phyloP scores from a whole-genome alignment of 495 filamentous ascomycete genomes.

The Lasiosphaeria hispida region DNA sequence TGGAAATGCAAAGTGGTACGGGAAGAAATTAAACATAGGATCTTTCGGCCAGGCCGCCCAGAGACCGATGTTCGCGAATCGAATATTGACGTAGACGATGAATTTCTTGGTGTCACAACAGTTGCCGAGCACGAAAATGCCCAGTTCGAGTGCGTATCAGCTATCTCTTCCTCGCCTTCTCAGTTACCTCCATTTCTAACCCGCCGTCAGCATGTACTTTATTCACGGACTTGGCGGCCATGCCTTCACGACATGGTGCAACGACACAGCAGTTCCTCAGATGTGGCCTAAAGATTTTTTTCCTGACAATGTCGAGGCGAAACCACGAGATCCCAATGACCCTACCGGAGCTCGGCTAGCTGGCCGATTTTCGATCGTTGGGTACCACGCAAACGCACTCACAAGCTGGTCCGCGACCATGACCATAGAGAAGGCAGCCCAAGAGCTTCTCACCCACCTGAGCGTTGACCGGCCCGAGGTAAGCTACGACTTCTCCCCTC shows the following conservation, averaged over 20 bases:
- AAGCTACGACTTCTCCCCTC: neutral
- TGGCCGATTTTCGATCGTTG: constrained; percentile 15
- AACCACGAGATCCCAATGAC: constrained; percentile 7
- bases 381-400: constrained; percentile 8
- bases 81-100: constrained; percentile 11
- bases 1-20: constrained; percentile 7
- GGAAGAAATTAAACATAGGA: constrained; percentile 5
- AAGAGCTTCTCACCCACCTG: constrained; percentile 12
- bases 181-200: too few relatives aligned
- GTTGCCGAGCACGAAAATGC: constrained; percentile 20
- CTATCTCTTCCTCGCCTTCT: neutral
- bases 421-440: constrained; percentile 15
- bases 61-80: neutral
- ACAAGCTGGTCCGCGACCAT: constrained; percentile 11
- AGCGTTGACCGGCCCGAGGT: constrained; percentile 16
- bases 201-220: constrained; percentile 14
- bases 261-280: constrained; percentile 10
- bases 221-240: constrained; percentile 22
- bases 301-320: constrained; percentile 10
- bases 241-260: constrained; percentile 18
- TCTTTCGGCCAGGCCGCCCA: constrained; percentile 7
- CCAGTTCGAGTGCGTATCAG: constrained; percentile 17
- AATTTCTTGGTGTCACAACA: constrained; percentile 21
- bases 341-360: constrained; percentile 2
- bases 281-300: constrained; percentile 21